Evolutionary conservation across 805 yeast genomes (phyloP).

Genomic region (Barnettozyma californica): DNA sequence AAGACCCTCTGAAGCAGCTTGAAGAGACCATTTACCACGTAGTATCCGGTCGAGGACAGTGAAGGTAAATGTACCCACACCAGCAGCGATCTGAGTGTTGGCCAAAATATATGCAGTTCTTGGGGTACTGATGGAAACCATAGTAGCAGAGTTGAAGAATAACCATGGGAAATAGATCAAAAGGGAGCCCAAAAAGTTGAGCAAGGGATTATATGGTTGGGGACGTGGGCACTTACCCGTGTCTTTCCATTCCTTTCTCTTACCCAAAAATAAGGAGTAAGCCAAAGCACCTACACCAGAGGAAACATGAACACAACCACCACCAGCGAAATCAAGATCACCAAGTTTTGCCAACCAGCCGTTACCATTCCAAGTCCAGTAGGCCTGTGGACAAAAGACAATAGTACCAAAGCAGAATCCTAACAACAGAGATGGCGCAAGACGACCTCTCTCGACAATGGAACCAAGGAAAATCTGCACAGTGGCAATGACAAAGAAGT

Average conservation of each 20-base stretch:
- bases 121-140: conserved; percentile 69
- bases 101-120: conserved; percentile 84
- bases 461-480: conserved; percentile 88
- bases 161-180: conserved; percentile 96
- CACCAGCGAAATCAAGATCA: conserved; percentile 98
- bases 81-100: conserved; percentile 87
- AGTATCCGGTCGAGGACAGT: conserved; percentile 77
- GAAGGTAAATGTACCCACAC: conserved; percentile 87
- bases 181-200: conserved; percentile 82
- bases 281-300: conserved; percentile 91
- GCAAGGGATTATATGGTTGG: conserved; percentile 88
- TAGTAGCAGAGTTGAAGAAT: conserved; percentile 86
- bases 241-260: conserved; percentile 48
- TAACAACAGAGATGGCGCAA: conserved; percentile 76
- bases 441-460: conserved; percentile 86
- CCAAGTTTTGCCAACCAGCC: conserved; percentile 95
- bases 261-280: conserved; percentile 70
- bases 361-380: conserved; percentile 90
- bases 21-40: conserved; percentile 86
- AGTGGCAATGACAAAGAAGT: conserved; percentile 86
- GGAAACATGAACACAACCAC: conserved; percentile 93
- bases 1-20: conserved; percentile 89
- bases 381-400: conserved; percentile 89
- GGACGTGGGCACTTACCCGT: conserved; percentile 50
- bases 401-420: conserved; percentile 84